A percentile compares a stretch with the other conserved stretches of the same genome.
Evolutionary conservation across 257 asterid species (phyloP).

Genomic region (Scutellaria minor): DNA sequence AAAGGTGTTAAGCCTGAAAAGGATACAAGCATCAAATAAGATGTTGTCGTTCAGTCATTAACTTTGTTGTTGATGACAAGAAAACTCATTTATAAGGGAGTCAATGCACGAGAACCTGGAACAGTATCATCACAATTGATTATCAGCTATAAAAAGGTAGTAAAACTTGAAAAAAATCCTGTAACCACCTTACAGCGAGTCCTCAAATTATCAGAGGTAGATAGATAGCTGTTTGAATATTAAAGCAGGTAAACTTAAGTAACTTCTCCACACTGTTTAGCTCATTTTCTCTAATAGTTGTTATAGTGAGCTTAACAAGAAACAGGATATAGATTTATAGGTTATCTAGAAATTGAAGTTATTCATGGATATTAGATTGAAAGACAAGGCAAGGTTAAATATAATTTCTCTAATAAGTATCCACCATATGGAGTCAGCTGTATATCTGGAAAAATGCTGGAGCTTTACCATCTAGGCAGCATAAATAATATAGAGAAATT

Average conservation of each 20-base stretch:
- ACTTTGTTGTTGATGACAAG: neutral
- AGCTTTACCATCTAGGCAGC: slow-evolving; percentile 12
- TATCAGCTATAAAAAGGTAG: neutral
- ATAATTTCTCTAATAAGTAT: neutral
- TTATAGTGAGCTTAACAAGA: neutral
- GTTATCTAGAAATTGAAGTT: slow-evolving; percentile 7
- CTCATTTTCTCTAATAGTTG: neutral
- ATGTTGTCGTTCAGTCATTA: neutral
- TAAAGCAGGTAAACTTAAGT: neutral
- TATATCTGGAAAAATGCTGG: neutral
- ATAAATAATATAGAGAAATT: slow-evolving; percentile 12
- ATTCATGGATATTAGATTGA: neutral
- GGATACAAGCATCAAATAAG: slow-evolving; percentile 32
- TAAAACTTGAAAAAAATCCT: neutral
- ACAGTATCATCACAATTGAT: neutral
- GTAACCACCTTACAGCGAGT: neutral
- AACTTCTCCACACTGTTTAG: neutral
- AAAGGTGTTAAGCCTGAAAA: slow-evolving; percentile 85
- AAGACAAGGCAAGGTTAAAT: slow-evolving; percentile 10
- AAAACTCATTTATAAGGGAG: neutral
- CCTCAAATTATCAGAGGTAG: neutral
- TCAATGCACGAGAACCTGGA: slow-evolving; percentile 1
- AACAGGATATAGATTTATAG: neutral
- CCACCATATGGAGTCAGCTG: neutral
- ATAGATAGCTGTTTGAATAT: neutral